Conservation (phyloP, 2,329 filamentous ascomycete species). For the Aspergillus sp. region DNA sequence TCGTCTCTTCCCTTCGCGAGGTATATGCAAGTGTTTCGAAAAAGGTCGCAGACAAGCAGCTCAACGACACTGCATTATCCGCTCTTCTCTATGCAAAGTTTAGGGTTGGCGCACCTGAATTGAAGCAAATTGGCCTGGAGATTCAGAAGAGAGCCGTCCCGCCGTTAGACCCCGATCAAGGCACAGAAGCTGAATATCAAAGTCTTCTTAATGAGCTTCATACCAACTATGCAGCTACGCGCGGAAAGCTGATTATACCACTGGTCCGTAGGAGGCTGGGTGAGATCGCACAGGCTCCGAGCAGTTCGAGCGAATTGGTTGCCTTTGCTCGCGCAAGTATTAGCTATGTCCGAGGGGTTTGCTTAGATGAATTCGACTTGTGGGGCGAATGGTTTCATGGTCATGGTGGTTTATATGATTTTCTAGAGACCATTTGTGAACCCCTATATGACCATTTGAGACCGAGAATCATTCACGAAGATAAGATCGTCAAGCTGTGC, state of each 20-base stretch:
- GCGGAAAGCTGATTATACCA: constrained; percentile 60
- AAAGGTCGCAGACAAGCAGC: constrained; percentile 64
- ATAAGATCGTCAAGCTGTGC: constrained; percentile 64
- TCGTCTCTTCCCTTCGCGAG: constrained; percentile 62
- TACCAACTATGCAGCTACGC: constrained; percentile 61
- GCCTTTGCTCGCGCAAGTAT: constrained; percentile 64
- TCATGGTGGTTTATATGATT: constrained; percentile 63
- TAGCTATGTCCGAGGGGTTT: constrained; percentile 65
- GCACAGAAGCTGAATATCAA: constrained; percentile 63
- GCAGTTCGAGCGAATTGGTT: constrained; percentile 63
- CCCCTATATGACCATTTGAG: constrained; percentile 66
- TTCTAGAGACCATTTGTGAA: constrained; percentile 66
- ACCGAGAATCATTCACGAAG: constrained; percentile 66
- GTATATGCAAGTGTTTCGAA: constrained; percentile 62
- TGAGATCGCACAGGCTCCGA: constrained; percentile 58
- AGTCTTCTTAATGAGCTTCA: constrained; percentile 66
- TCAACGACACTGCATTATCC: constrained; percentile 71
- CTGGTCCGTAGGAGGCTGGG: constrained; percentile 61
- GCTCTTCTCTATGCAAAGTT: constrained; percentile 72
- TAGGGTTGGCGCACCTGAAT: constrained; percentile 62
- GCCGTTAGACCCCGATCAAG: constrained; percentile 59
- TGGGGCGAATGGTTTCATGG: constrained; percentile 68
- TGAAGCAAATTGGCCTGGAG: constrained; percentile 66
- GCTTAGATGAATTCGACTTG: constrained; percentile 66
- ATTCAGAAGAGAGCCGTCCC: constrained; percentile 66